Percentiles rank a stretch among this genome's conserved stretches.
Evolutionary conservation across 2,329 filamentous ascomycete species (phyloP).

Genomic region (Xylaria arbuscula): DNA sequence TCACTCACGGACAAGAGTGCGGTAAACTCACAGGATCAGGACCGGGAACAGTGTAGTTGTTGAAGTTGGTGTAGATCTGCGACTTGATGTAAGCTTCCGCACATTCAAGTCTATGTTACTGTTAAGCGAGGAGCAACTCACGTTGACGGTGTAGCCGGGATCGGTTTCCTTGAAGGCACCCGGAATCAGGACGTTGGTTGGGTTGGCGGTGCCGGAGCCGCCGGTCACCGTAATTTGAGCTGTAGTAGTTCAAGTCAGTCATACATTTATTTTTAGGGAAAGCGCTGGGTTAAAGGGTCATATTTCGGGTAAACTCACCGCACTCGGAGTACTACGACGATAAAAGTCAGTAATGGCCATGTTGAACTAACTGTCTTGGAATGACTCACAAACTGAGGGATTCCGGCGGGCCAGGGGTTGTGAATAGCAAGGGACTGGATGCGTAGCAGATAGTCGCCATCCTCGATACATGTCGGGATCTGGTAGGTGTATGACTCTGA

Average conservation of each 20-base stretch:
- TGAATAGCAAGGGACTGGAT: slow-evolving; percentile 72
- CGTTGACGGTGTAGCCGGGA: slow-evolving; percentile 40
- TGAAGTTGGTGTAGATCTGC: slow-evolving; percentile 40
- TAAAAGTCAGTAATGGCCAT: neutral
- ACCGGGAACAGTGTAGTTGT: slow-evolving; percentile 40
- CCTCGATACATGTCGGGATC: slow-evolving; percentile 63
- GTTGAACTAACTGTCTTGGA: neutral
- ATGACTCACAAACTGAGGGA: slow-evolving; percentile 54
- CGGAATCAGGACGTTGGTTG: slow-evolving; percentile 33
- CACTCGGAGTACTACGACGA: slow-evolving; percentile 55
- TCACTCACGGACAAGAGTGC: neutral
- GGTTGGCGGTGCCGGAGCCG: slow-evolving; percentile 34
- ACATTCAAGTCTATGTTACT: neutral
- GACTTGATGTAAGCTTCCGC: slow-evolving; percentile 4
- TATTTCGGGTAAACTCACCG: slow-evolving; percentile 40
- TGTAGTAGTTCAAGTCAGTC: slow-evolving; percentile 13
- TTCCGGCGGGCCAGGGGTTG: slow-evolving; percentile 59
- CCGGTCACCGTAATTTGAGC: slow-evolving; percentile 37
- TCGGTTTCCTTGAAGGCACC: slow-evolving; percentile 38
- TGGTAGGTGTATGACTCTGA: slow-evolving; percentile 51
- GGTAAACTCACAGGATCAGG: slow-evolving; percentile 35
- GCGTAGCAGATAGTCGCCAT: slow-evolving; percentile 69
- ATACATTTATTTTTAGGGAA: slow-evolving; percentile 48
- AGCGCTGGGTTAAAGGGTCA: too few relatives aligned
- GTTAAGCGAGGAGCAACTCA: slow-evolving; percentile 13